Conservation (phyloP, 768 basidiomycete species). For the Chalciporus chontae region DNA sequence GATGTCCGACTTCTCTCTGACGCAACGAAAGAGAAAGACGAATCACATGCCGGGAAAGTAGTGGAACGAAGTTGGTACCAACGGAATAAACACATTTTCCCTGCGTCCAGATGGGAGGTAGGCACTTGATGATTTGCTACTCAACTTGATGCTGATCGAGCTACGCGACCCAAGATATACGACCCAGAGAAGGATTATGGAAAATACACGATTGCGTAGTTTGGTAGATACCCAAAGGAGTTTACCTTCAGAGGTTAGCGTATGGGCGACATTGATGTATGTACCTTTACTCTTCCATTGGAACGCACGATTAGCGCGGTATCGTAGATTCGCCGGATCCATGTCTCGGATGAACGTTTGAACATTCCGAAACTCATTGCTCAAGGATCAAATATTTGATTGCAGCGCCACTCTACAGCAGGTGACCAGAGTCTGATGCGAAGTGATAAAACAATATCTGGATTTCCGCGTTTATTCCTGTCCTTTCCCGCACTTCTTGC, state of each 20-base stretch:
- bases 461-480: no score
- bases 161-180: slow-evolving; percentile 55
- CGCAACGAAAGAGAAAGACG: slow-evolving; percentile 95
- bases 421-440: no score
- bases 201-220: slow-evolving; percentile 74
- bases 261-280: no score
- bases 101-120: slow-evolving; percentile 95
- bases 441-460: no score
- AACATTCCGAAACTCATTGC: no score
- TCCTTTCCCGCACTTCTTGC: no score
- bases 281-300: no score
- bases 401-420: no score
- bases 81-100: slow-evolving; percentile 96
- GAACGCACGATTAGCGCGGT: no score
- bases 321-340: no score
- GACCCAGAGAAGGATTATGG: slow-evolving; percentile 94
- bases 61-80: slow-evolving; percentile 96
- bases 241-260: slow-evolving; percentile 14
- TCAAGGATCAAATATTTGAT: no score
- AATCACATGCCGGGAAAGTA: slow-evolving; percentile 98
- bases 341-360: no score
- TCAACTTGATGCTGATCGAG: slow-evolving; percentile 1
- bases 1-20: slow-evolving; percentile 93
- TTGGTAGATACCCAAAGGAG: slow-evolving; percentile 16
- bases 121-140: slow-evolving; percentile 23